Base-by-base conservation (phyloP, 192 early-diverging fungal species). In the Mortierella antarctica region DNA sequence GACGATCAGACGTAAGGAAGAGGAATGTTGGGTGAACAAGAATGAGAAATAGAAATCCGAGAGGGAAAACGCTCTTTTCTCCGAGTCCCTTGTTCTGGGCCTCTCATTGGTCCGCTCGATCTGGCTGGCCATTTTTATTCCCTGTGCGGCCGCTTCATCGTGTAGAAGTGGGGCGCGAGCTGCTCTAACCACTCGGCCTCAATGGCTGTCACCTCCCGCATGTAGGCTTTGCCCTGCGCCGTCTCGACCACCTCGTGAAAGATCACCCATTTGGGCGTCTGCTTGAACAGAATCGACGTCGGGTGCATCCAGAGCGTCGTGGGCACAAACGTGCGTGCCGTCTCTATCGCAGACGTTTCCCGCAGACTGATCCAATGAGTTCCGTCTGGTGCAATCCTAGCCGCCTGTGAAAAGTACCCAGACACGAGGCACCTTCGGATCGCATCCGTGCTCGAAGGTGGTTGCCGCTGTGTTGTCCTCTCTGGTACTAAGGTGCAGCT, bases 201-300 rank as follows among this genome's bases (percentile, higher is more conserved):
- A 21, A 99, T 94, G 12, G 93, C 91, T 0, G 96, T 97, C 15
- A 97, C 89, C 68, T 96, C 96, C 44, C 94, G 94, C 96, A 99
- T 99, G 74, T 94, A 99, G 67, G 96, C 93, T 80, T 98, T 97
- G 31, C 70, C 77, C 31, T 79, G 69, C 20, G 91, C 92, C 21
- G 97, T 99, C 90, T 97, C 92, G 2, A 98, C 90, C 41, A 99
- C 89, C 81, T 97, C 95, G 75, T 97, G 93, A 78, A 97, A 99
- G 17, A 99, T 92, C 49, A 99, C 95, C 84, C 95, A 99, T 61
- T 96, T 91, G 9, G 97, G 94, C 49, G 91, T 85, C 63, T 91
- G 84, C 75, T 92, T 95, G 83, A 98, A 99, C 57, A 99, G 82
- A 39, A 98, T 93, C 31, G 96, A 97, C 0, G 91, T 91, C 18